Conservation (phyloP, 169 alveolate genomes). For the Besnoitia besnoiti region DNA sequence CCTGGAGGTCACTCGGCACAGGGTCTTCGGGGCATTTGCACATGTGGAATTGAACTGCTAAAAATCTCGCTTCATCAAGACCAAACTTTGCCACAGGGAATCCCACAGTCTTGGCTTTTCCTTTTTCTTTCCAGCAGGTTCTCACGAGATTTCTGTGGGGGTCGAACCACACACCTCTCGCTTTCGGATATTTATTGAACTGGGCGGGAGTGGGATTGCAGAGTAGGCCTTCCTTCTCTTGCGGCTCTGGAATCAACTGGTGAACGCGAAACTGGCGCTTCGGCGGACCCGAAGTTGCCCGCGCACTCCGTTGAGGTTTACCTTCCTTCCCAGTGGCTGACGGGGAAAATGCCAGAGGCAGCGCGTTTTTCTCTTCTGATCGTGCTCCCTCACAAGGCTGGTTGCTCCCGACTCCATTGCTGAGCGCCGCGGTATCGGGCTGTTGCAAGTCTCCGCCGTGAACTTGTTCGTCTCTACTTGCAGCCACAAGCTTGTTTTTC, state of each 20-base stretch:
- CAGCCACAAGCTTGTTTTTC: no score
- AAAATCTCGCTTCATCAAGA: slow-evolving; percentile 57
- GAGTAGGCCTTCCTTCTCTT: slow-evolving; percentile 51
- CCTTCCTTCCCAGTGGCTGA: background rate
- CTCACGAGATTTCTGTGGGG: slow-evolving; percentile 64
- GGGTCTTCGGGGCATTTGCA: slow-evolving; percentile 65
- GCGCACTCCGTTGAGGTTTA: background rate
- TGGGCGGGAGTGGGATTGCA: slow-evolving; percentile 57
- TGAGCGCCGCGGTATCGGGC: no score
- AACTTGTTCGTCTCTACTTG: no score
- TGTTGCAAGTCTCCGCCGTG: no score
- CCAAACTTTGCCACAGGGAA: slow-evolving; percentile 67
- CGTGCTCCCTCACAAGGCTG: no score
- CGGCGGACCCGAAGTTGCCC: background rate
- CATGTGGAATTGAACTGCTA: slow-evolving; percentile 58
- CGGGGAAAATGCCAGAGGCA: background rate
- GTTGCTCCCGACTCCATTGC: no score
- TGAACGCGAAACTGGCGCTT: slow-evolving; percentile 53
- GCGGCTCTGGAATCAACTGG: slow-evolving; percentile 60
- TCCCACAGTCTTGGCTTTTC: slow-evolving; percentile 57
- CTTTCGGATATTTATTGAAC: slow-evolving; percentile 56
- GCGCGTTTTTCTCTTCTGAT: background rate
- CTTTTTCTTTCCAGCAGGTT: slow-evolving; percentile 67
- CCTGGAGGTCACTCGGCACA: slow-evolving; percentile 49
- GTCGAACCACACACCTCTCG: slow-evolving; percentile 67